Conservation (phyloP, 148 eudicot genomes). For the Chenopodium formosanum region DNA sequence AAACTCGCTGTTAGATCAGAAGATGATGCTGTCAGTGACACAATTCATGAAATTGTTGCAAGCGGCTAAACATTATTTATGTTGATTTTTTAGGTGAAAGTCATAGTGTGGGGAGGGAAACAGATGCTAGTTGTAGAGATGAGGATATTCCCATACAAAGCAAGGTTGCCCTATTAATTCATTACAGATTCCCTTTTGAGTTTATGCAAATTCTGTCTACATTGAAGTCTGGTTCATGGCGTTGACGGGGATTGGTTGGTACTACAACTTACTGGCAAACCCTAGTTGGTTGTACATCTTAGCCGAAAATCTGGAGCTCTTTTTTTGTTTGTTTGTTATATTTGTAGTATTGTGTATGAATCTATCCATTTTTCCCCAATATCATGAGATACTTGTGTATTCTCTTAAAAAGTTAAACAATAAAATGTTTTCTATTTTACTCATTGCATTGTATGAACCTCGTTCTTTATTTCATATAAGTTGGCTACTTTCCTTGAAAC, state of each 20-base stretch:
- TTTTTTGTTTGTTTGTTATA: conserved; percentile 1
- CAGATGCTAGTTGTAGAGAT: conserved; percentile 25
- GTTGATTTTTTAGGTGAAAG: conserved; percentile 5
- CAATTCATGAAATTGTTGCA: conserved; percentile 92
- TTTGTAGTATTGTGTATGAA: conserved; percentile 5
- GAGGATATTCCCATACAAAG: conserved; percentile 23
- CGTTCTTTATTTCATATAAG: not conserved
- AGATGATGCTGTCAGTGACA: conserved; percentile 81
- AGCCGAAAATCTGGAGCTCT: not conserved
- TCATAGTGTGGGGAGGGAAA: conserved; percentile 18
- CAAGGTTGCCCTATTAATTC: conserved; percentile 12
- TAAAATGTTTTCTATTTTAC: not conserved
- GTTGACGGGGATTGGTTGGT: not conserved
- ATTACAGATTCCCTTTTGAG: conserved; percentile 14
- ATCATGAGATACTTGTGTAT: conserved; percentile 7
- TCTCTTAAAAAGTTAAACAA: not conserved
- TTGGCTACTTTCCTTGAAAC: not conserved
- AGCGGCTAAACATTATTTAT: conserved; percentile 52
- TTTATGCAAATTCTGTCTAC: conserved; percentile 14
- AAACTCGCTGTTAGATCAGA: conserved; percentile 92
- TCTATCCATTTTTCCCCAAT: not conserved
- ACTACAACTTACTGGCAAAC: not conserved
- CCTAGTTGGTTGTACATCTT: not conserved
- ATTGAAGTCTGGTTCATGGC: conserved; percentile 8
- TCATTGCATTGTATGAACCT: not conserved